A percentile compares a stretch with the other conserved stretches of the same genome.
phyloP scores from a whole-genome alignment of 371 early-diverging fungal species.

The Capniomyces stellatus region DNA sequence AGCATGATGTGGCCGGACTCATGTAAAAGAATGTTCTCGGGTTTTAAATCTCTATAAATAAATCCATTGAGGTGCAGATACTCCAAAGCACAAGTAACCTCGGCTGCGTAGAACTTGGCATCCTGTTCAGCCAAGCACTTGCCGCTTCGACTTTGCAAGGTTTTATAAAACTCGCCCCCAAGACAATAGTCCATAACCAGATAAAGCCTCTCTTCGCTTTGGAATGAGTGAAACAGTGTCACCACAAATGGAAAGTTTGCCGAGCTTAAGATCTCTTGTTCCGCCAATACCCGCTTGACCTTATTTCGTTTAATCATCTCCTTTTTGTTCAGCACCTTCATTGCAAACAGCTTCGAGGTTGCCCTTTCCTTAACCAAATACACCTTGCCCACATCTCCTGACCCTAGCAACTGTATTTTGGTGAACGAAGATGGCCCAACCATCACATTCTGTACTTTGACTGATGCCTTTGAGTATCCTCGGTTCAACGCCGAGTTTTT shows the following conservation, averaged over 20 bases:
- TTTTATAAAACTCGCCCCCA: constrained; percentile 96
- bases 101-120: constrained; percentile 94
- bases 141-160: constrained; percentile 65
- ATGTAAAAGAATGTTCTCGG: constrained; percentile 92
- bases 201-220: constrained; percentile 83
- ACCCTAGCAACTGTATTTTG: constrained; percentile 72
- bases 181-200: constrained; percentile 97
- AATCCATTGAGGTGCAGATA: constrained; percentile 92
- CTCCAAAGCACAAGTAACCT: constrained; percentile 80
- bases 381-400: constrained; percentile 93
- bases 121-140: constrained; percentile 72
- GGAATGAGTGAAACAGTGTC: constrained; percentile 89
- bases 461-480: constrained; percentile 60
- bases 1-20: constrained; percentile 91
- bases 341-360: constrained; percentile 68
- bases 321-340: constrained; percentile 87
- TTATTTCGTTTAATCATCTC: constrained; percentile 94
- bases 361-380: constrained; percentile 81
- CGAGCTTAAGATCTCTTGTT: constrained; percentile 83
- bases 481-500: too few species aligned
- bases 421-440: constrained; percentile 70
- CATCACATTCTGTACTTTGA: constrained; percentile 52
- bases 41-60: constrained; percentile 97
- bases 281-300: constrained; percentile 85
- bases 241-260: constrained; percentile 96